Conservation (phyloP, 2,329 filamentous ascomycete genomes). For the Falciphora oryzae region DNA sequence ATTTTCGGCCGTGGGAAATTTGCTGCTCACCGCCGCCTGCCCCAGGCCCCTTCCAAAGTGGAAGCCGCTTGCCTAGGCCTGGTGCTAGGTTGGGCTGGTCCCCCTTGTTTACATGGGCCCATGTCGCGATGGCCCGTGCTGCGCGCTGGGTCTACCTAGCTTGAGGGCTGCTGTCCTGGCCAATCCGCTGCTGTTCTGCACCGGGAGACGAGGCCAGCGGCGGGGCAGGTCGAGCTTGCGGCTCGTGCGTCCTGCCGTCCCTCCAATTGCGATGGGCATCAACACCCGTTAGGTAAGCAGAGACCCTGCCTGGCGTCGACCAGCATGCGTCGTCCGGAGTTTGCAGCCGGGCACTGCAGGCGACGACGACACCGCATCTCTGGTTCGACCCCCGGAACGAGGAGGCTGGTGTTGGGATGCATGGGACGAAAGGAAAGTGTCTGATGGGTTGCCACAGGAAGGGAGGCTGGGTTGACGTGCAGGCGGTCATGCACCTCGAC, state of each 20-base stretch:
- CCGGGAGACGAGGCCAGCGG: not conserved
- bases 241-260: not conserved
- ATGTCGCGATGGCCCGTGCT: conserved; percentile 8
- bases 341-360: too few relatives aligned
- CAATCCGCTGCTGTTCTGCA: conserved; percentile 2
- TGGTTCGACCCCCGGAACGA: not conserved
- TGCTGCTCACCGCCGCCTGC: conserved; percentile 8
- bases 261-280: not conserved
- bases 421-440: not conserved
- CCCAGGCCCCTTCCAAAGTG: not conserved
- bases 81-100: not conserved
- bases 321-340: too few relatives aligned
- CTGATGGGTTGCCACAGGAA: too few relatives aligned
- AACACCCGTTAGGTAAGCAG: not conserved
- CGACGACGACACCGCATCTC: not conserved
- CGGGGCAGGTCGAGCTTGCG: not conserved
- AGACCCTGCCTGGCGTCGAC: not conserved
- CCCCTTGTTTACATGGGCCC: conserved; percentile 9
- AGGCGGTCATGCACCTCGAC: not conserved
- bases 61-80: not conserved
- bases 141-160: not conserved
- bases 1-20: conserved; percentile 7
- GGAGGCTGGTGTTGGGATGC: not conserved
- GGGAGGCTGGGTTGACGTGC: too few relatives aligned
- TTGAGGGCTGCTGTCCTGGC: not conserved